phyloP scores from a whole-genome alignment of 192 early-diverging fungal species.

The Coemansia sp. region DNA sequence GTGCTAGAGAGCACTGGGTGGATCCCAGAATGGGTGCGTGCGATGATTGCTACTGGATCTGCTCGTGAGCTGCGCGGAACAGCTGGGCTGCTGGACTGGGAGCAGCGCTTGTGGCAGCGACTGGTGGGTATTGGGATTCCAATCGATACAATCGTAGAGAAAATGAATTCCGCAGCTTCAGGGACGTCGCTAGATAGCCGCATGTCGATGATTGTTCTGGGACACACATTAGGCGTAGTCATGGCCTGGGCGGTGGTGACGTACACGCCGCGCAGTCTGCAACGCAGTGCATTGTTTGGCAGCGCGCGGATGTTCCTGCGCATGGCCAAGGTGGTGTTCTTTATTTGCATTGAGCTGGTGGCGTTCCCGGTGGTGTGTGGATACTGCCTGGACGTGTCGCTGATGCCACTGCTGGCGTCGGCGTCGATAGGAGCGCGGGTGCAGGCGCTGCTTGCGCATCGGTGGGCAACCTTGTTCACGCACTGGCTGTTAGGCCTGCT shows the following conservation, averaged over 20 bases:
- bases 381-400: conserved; percentile 76
- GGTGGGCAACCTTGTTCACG: conserved; percentile 52
- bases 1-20: not conserved
- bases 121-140: conserved; percentile 51
- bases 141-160: conserved; percentile 53
- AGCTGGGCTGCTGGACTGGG: conserved; percentile 13
- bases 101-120: conserved; percentile 30
- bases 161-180: conserved; percentile 15
- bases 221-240: conserved; percentile 47
- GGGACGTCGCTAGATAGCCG: conserved; percentile 42
- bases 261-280: conserved; percentile 22
- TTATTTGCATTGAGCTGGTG: conserved; percentile 83
- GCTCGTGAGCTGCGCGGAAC: conserved; percentile 5
- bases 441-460: not conserved
- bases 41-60: not conserved
- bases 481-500: conserved; percentile 92
- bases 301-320: conserved; percentile 35
- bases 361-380: conserved; percentile 89
- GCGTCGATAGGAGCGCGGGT: conserved; percentile 60
- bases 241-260: conserved; percentile 55
- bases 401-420: conserved; percentile 69
- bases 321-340: conserved; percentile 70
- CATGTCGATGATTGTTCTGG: conserved; percentile 39
- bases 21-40: not conserved
- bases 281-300: conserved; percentile 21